A percentile compares a stretch with the other conserved stretches of the same genome.
These are phyloP conservation scores for Cyberlindnera mrakii DNA, from an alignment of 805 yeast genomes.

Conservation along the genomic window DNA sequence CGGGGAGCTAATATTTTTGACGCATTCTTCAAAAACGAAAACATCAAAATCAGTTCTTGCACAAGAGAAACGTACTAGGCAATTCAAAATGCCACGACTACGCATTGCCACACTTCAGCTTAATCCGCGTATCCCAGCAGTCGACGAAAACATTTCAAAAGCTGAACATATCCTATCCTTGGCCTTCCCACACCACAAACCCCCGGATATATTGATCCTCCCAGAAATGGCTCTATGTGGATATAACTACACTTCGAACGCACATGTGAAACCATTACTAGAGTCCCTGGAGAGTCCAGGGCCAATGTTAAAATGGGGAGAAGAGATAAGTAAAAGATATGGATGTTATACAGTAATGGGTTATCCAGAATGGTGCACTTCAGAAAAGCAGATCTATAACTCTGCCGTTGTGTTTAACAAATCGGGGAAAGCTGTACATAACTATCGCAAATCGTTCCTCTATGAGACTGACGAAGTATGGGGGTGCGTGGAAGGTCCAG, in stretches of 20 bases:
- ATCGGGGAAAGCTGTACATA: constrained; percentile 49
- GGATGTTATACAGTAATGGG: constrained; percentile 72
- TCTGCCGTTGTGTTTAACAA: constrained; percentile 63
- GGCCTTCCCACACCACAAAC: constrained; percentile 19
- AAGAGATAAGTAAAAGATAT: constrained; percentile 39
- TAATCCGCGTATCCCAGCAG: constrained; percentile 56
- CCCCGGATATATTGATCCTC: constrained; percentile 63
- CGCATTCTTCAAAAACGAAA: too few relatives aligned
- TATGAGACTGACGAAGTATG: constrained; percentile 75
- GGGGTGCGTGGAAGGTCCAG: constrained; percentile 67
- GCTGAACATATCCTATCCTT: constrained; percentile 29
- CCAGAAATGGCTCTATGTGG: constrained; percentile 88
- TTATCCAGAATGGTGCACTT: constrained; percentile 55
- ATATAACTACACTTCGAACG: constrained; percentile 50
- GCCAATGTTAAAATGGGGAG: constrained; percentile 51
- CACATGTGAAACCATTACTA: constrained; percentile 50
- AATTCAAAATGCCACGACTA: constrained; percentile 23
- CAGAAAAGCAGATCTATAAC: constrained; percentile 43
- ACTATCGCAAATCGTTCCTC: constrained; percentile 71
- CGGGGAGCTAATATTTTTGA: too few relatives aligned
- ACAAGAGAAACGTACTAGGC: too few relatives aligned
- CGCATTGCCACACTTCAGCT: constrained; percentile 63
- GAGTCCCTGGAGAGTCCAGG: constrained; percentile 41
- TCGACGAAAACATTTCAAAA: constrained; percentile 45
- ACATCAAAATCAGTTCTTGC: too few relatives aligned